phyloP scores from a whole-genome alignment of 2,329 filamentous ascomycete species.

The Nemania serpens region DNA sequence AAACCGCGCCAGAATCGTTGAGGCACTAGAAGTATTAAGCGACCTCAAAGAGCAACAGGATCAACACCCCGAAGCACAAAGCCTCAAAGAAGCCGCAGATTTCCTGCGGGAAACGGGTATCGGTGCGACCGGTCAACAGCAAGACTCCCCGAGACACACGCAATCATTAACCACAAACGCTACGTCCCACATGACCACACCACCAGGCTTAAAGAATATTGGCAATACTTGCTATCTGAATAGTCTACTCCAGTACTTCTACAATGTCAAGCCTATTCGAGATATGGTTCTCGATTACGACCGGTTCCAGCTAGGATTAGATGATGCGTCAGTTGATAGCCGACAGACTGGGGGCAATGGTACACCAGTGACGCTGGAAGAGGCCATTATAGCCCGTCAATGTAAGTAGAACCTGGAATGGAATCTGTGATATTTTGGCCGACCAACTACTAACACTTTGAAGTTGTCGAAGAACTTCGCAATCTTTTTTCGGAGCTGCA shows the following conservation, averaged over 20 bases:
- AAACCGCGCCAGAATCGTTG: slow-evolving; percentile 33
- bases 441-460: slow-evolving; percentile 25
- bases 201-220: slow-evolving; percentile 88
- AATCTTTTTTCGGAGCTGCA: slow-evolving; percentile 73
- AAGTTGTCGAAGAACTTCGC: slow-evolving; percentile 76
- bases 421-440: not conserved
- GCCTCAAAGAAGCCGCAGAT: slow-evolving; percentile 33
- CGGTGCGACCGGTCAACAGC: not conserved
- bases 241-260: slow-evolving; percentile 93
- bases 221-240: slow-evolving; percentile 99
- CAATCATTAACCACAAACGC: slow-evolving; percentile 8
- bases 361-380: slow-evolving; percentile 56
- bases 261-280: slow-evolving; percentile 81
- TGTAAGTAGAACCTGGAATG: slow-evolving; percentile 61
- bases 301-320: slow-evolving; percentile 68
- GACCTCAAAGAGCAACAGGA: slow-evolving; percentile 33
- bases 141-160: not conserved
- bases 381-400: slow-evolving; percentile 68
- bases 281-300: slow-evolving; percentile 81
- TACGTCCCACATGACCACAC: slow-evolving; percentile 58
- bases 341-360: slow-evolving; percentile 76
- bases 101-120: slow-evolving; percentile 32
- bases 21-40: slow-evolving; percentile 39
- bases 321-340: slow-evolving; percentile 63
- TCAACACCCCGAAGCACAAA: slow-evolving; percentile 30